A percentile compares a stretch with the other conserved stretches of the same genome.
phyloP scores from a whole-genome alignment of 2,329 filamentous ascomycete genomes.

The Penicillium sp. region DNA sequence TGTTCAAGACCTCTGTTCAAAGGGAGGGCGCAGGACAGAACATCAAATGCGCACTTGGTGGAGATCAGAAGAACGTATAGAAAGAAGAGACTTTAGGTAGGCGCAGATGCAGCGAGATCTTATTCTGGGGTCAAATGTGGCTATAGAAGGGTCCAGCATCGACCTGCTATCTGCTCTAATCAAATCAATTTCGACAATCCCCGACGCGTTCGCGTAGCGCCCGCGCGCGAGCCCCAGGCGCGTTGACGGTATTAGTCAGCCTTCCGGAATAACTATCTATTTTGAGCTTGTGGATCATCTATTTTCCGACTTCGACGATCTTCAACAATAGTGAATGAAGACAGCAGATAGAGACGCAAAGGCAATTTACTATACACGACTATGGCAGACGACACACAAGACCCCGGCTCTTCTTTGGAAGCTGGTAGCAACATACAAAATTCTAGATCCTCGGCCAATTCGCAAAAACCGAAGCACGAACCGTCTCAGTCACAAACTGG shows the following conservation, averaged over 20 bases:
- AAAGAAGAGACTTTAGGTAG: neutral
- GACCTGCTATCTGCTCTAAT: conserved; percentile 18
- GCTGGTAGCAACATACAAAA: conserved; percentile 19
- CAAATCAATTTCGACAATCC: conserved; percentile 18
- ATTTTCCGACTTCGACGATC: conserved; percentile 11
- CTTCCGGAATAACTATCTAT: conserved; percentile 26
- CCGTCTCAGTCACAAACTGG: conserved; percentile 47
- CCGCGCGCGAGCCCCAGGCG: conserved; percentile 13
- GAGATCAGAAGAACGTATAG: neutral
- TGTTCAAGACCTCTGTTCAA: conserved; percentile 21
- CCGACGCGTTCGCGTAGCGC: conserved; percentile 37
- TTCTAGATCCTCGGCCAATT: conserved; percentile 20
- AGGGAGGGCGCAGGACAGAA: conserved; percentile 16
- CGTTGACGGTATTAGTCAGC: conserved; percentile 29
- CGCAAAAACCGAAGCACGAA: conserved; percentile 42
- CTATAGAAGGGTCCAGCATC: conserved; percentile 18
- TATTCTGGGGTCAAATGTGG: conserved; percentile 9
- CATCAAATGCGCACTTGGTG: conserved; percentile 24
- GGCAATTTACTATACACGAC: conserved; percentile 14
- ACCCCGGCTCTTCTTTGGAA: conserved; percentile 20
- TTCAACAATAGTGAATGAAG: neutral
- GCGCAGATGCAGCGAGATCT: conserved; percentile 2
- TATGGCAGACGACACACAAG: conserved; percentile 44
- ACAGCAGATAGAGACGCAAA: conserved; percentile 1
- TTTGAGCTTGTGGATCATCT: conserved; percentile 10